Conservation (phyloP, 1,284 basidiomycete species). For the Pseudozyma sp. region DNA sequence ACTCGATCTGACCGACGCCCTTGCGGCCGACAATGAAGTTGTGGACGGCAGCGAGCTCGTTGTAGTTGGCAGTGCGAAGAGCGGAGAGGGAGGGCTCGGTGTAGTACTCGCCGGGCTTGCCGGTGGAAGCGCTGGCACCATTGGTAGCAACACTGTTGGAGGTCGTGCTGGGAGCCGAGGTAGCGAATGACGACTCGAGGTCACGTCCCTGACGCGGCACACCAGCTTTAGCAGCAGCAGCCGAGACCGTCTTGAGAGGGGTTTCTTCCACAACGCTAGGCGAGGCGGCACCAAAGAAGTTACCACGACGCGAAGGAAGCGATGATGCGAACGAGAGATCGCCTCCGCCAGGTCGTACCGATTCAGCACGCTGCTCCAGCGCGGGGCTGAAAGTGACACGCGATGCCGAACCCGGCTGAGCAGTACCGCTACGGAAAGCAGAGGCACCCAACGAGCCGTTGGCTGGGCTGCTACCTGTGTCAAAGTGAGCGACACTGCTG, state of each 20-base stretch:
- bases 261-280: slow-evolving; percentile 43
- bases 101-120: slow-evolving; percentile 61
- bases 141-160: slow-evolving; percentile 18
- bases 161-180: slow-evolving; percentile 19
- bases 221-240: slow-evolving; percentile 37
- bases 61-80: slow-evolving; percentile 56
- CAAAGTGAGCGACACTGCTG: slow-evolving; percentile 48
- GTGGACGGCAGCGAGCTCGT: slow-evolving; percentile 76
- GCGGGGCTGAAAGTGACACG: slow-evolving; percentile 63
- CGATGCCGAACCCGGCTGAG: slow-evolving; percentile 39
- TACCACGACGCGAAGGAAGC: slow-evolving; percentile 49
- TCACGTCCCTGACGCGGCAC: slow-evolving; percentile 47
- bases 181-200: slow-evolving; percentile 47
- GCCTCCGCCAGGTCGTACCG: slow-evolving; percentile 46
- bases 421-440: slow-evolving; percentile 48
- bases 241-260: slow-evolving; percentile 49
- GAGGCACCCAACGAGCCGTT: slow-evolving; percentile 38
- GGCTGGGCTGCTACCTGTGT: slow-evolving; percentile 36
- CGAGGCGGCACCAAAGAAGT: slow-evolving; percentile 37
- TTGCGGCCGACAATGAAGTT: slow-evolving; percentile 88
- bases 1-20: slow-evolving; percentile 90
- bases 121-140: slow-evolving; percentile 22
- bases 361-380: slow-evolving; percentile 52
- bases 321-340: slow-evolving; percentile 57
- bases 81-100: slow-evolving; percentile 56